These are phyloP conservation scores for Ceratocystis albifundus DNA, from an alignment of 2,329 filamentous ascomycete species.

Conservation along the genomic window DNA sequence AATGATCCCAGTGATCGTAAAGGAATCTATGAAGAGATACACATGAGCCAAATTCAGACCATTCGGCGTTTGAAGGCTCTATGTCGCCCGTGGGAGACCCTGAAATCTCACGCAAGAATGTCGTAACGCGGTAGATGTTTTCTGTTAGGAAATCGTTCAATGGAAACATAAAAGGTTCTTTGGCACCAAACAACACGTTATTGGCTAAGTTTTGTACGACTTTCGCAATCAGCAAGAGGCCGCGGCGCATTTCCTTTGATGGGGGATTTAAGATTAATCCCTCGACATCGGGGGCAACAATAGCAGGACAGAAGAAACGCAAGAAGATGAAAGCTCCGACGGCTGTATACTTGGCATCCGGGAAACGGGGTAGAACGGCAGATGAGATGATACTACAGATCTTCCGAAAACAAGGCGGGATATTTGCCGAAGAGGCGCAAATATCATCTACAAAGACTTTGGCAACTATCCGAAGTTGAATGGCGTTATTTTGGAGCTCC, in stretches of 20 bases:
- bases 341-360: conserved; percentile 59
- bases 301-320: conserved; percentile 61
- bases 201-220: conserved; percentile 61
- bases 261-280: conserved; percentile 50
- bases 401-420: conserved; percentile 52
- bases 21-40: conserved; percentile 57
- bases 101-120: conserved; percentile 57
- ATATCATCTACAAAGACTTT: conserved; percentile 64
- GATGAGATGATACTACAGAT: conserved; percentile 58
- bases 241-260: conserved; percentile 57
- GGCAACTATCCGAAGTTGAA: conserved; percentile 54
- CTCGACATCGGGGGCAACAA: conserved; percentile 57
- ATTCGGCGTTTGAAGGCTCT: conserved; percentile 35
- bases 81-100: conserved; percentile 41
- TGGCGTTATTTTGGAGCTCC: conserved; percentile 53
- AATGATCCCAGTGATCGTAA: conserved; percentile 61
- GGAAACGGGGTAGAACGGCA: conserved; percentile 52
- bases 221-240: conserved; percentile 57
- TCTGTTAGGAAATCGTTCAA: conserved; percentile 57
- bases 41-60: conserved; percentile 59
- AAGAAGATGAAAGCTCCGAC: conserved; percentile 62
- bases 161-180: conserved; percentile 62
- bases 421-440: conserved; percentile 48
- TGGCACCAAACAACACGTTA: conserved; percentile 59
- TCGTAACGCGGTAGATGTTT: conserved; percentile 56